Percentiles rank a stretch among this genome's conserved stretches.
phyloP scores from a whole-genome alignment of 805 yeast genomes.

The Brettanomyces sp. region DNA sequence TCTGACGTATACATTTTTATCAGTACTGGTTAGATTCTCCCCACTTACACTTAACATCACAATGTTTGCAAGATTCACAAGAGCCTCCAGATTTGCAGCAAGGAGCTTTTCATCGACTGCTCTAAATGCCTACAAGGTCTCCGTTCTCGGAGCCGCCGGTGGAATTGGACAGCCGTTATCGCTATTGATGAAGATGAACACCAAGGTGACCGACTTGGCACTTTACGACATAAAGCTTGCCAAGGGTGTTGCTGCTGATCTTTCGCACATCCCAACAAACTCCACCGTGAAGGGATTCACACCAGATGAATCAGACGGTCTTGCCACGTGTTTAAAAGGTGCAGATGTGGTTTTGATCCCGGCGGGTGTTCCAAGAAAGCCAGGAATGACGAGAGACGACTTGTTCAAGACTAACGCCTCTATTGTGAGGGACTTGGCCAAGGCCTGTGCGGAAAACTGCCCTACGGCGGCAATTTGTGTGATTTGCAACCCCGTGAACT shows the following conservation, averaged over 20 bases:
- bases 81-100: conserved; percentile 44
- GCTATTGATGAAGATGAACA: conserved; percentile 76
- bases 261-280: conserved; percentile 89
- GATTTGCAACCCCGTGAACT: conserved; percentile 94
- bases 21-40: not conserved
- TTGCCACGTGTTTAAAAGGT: conserved; percentile 60
- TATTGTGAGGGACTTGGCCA: conserved; percentile 86
- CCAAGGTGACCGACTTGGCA: conserved; percentile 76
- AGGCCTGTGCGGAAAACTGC: conserved; percentile 69
- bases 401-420: conserved; percentile 93
- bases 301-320: conserved; percentile 61
- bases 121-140: conserved; percentile 62
- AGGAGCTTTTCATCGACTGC: conserved; percentile 59
- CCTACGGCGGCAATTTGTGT: conserved; percentile 79
- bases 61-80: conserved; percentile 14
- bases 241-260: conserved; percentile 95
- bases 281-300: conserved; percentile 82
- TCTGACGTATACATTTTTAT: too few relatives aligned
- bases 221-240: conserved; percentile 87
- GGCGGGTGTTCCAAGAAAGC: conserved; percentile 98
- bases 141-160: conserved; percentile 82
- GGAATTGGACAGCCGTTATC: conserved; percentile 94
- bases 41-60: not conserved
- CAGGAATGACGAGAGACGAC: conserved; percentile 98
- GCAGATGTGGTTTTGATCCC: conserved; percentile 88